Evolutionary conservation across 192 early-diverging fungal species (phyloP).

Genomic region (Neocallimastix lanati): DNA sequence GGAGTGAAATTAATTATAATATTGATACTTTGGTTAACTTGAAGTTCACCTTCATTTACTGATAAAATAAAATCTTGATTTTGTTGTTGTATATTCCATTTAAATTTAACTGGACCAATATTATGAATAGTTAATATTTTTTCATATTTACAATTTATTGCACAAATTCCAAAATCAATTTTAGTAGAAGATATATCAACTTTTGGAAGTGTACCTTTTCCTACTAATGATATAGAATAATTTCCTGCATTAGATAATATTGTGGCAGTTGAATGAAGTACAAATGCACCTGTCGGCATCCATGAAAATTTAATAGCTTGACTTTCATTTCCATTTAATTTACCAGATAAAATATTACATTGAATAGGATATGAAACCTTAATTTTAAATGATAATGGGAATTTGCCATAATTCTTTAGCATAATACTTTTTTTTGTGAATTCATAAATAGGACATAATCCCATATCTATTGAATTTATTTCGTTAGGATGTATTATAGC

Average conservation of each 20-base stretch:
- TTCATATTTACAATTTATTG: conserved; percentile 23
- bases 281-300: conserved; percentile 41
- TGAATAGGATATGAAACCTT: conserved; percentile 38
- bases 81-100: conserved; percentile 26
- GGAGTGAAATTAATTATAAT: conserved; percentile 29
- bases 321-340: conserved; percentile 20
- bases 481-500: conserved; percentile 31
- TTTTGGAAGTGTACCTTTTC: conserved; percentile 38
- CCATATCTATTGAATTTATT: conserved; percentile 29
- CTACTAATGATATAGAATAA: conserved; percentile 25
- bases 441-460: conserved; percentile 43
- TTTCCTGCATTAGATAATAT: conserved; percentile 37
- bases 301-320: conserved; percentile 19
- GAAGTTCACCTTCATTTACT: conserved; percentile 13
- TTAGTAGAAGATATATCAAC: conserved; percentile 23
- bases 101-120: conserved; percentile 35
- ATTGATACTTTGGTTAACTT: conserved; percentile 20
- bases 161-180: conserved; percentile 44
- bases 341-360: conserved; percentile 16
- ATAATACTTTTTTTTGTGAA: conserved; percentile 20
- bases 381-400: conserved; percentile 24
- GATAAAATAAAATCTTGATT: conserved; percentile 24
- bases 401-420: conserved; percentile 35
- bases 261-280: conserved; percentile 30
- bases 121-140: conserved; percentile 25